Conservation (phyloP, 2,329 filamentous ascomycete species). For the Seiridium unicorne region DNA sequence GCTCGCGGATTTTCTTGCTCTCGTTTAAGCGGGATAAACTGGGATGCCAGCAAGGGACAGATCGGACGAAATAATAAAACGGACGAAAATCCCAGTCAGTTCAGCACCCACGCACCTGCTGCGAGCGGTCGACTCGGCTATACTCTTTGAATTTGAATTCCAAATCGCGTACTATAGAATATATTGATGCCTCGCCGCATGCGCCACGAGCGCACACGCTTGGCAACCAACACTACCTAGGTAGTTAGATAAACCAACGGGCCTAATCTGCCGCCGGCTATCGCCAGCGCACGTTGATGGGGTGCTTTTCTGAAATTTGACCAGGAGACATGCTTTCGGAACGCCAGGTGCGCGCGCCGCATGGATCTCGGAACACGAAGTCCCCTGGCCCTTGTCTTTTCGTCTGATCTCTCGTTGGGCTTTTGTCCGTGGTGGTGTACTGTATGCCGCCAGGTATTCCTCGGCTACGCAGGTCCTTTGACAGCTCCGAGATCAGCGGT, state of each 20-base stretch:
- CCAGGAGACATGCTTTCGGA: constrained; percentile 8
- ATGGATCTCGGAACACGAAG: constrained; percentile 2
- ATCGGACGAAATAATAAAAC: constrained; percentile 3
- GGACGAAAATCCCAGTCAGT: not conserved
- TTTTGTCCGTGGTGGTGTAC: not conserved
- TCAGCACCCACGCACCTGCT: not conserved
- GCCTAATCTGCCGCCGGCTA: not conserved
- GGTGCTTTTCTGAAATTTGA: constrained; percentile 1
- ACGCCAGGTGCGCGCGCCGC: constrained; percentile 13
- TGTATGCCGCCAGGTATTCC: not conserved
- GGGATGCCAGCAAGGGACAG: not conserved
- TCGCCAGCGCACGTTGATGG: not conserved
- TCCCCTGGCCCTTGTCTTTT: constrained; percentile 9
- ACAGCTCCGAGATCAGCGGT: not conserved
- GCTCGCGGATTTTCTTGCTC: not conserved
- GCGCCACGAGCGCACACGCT: too few relatives aligned
- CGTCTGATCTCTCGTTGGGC: constrained; percentile 14
- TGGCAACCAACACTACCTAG: too few relatives aligned
- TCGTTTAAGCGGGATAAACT: not conserved
- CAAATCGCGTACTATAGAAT: too few relatives aligned
- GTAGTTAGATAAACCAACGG: too few relatives aligned
- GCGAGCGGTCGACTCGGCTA: too few relatives aligned
- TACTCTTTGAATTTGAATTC: too few relatives aligned
- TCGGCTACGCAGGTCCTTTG: constrained; percentile 2
- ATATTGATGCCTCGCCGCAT: too few relatives aligned